Evolutionary conservation across 352 stramenopile genomes (phyloP), one percentile per base, ranked within the genome.

Genomic region (Blastocystis sp.): DNA sequence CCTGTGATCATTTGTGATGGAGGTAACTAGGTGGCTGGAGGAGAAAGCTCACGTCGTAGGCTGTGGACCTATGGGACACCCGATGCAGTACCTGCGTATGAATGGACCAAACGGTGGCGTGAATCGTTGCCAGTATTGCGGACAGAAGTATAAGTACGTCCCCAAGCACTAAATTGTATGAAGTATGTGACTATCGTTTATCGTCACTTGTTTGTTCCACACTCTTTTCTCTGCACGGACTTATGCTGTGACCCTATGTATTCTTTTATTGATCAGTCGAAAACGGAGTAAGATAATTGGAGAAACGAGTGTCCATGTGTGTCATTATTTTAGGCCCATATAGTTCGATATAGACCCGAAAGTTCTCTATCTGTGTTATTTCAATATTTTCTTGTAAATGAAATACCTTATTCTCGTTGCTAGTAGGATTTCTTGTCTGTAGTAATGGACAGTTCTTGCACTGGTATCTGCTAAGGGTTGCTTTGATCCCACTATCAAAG

Each of bases 131-230:
- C 77, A 29, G n/a, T 88, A 88, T n/a, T 88, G 77, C 41, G 77
- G 77, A n/a, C 66, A 79, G 66, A 88, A 59, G 70, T 88, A 77
- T 61, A 88, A 88, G 47, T 84, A 84, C 45, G 73, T 84, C 2
- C 73, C 73, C n/a, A 84, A 84, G 50, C 73, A 84, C 73, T 84
- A 84, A 84, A 26, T 29, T 26, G 64, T 26, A 18, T 18, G 26
- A 43, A 39, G 62, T 73, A 23, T 29, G n/a, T 84, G 41, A 45
- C 7, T 66, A 68, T 64, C 56, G 53, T 84, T 68, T 84, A 84
- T 84, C 73, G 50, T 84, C 18, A 54, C n/a, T 13, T 69, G 53
- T 84, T 84, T 66, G 73, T 84, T 66, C 47, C 20, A 73, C 29
- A 41, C 26, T 9, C 1, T 68, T n/a, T 13, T 59, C 20, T n/a